phyloP scores from a whole-genome alignment of 805 yeast species.

The Starmerella ratchasimensis region DNA sequence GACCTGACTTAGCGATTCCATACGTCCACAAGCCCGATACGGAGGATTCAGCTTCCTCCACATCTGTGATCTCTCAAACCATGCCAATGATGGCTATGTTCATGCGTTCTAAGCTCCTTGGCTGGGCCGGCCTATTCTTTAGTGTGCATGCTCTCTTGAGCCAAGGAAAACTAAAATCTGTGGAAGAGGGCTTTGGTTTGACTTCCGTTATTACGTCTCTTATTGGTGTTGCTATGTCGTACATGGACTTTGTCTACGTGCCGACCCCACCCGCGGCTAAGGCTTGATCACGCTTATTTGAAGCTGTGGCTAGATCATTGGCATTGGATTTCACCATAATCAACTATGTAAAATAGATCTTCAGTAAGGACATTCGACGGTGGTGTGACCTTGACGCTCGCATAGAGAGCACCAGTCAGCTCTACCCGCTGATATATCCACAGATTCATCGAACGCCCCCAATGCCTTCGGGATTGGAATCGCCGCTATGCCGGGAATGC shows the following conservation, averaged over 20 bases:
- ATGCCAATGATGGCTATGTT: constrained; percentile 31
- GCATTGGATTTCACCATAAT: background rate
- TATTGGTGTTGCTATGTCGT: constrained; percentile 25
- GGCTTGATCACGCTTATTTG: too few relatives aligned
- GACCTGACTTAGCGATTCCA: constrained; percentile 25
- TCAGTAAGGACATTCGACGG: constrained; percentile 67
- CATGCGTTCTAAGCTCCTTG: constrained; percentile 26
- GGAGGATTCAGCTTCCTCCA: constrained; percentile 13
- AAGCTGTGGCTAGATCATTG: background rate
- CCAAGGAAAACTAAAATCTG: constrained; percentile 21
- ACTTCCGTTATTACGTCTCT: constrained; percentile 22
- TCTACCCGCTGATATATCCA: constrained; percentile 64
- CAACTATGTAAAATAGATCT: background rate
- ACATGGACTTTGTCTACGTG: constrained; percentile 27
- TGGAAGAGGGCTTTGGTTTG: constrained; percentile 22
- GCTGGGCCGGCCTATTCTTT: constrained; percentile 29
- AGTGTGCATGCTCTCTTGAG: constrained; percentile 25
- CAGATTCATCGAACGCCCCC: constrained; percentile 8
- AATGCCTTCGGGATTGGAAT: too few relatives aligned
- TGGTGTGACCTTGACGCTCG: constrained; percentile 79
- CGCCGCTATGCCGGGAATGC: too few relatives aligned
- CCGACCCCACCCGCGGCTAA: constrained; percentile 3
- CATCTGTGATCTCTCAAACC: constrained; percentile 20
- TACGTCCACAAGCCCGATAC: constrained; percentile 23
- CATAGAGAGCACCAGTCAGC: constrained; percentile 84